Evolutionary conservation across 2,329 filamentous ascomycete genomes (phyloP).

Genomic region (Phialophora macrospora): DNA sequence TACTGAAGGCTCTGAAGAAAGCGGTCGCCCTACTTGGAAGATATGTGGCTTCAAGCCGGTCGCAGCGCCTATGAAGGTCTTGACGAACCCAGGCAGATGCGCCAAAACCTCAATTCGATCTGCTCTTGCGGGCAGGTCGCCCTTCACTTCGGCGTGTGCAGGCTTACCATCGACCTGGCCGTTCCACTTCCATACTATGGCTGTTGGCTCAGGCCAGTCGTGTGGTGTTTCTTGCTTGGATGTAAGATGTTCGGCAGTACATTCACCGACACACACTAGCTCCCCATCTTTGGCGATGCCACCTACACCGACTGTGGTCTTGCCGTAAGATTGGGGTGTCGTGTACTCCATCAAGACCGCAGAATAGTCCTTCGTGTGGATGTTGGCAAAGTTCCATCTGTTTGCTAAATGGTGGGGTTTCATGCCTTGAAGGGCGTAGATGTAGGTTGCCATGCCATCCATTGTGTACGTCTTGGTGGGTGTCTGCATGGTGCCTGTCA

Average conservation of each 20-base stretch:
- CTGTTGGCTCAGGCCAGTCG: slow-evolving; percentile 85
- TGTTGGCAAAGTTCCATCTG: slow-evolving; percentile 91
- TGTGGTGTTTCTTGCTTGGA: slow-evolving; percentile 74
- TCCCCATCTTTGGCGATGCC: slow-evolving; percentile 78
- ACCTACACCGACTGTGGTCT: slow-evolving; percentile 80
- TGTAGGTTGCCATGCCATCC: slow-evolving; percentile 77
- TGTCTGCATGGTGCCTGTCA: slow-evolving; percentile 83
- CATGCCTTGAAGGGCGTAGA: slow-evolving; percentile 93
- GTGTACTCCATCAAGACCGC: slow-evolving; percentile 95
- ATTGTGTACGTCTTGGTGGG: slow-evolving; percentile 81
- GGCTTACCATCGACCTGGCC: slow-evolving; percentile 75
- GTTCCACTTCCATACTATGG: slow-evolving; percentile 75
- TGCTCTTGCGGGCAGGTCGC: slow-evolving; percentile 68
- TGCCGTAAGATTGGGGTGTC: slow-evolving; percentile 90
- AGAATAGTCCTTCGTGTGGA: slow-evolving; percentile 84
- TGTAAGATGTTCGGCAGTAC: slow-evolving; percentile 70
- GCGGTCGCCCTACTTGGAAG: slow-evolving; percentile 73
- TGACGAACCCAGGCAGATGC: slow-evolving; percentile 93
- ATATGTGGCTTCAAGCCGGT: slow-evolving; percentile 96
- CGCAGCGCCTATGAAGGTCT: slow-evolving; percentile 85
- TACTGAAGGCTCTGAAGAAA: neutral
- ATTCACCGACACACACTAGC: slow-evolving; percentile 73
- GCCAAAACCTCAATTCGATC: slow-evolving; percentile 96
- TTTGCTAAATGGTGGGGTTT: slow-evolving; percentile 96
- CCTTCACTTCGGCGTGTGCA: slow-evolving; percentile 72